phyloP scores from a whole-genome alignment of 345 rosid species.

The Trapa incisa region DNA sequence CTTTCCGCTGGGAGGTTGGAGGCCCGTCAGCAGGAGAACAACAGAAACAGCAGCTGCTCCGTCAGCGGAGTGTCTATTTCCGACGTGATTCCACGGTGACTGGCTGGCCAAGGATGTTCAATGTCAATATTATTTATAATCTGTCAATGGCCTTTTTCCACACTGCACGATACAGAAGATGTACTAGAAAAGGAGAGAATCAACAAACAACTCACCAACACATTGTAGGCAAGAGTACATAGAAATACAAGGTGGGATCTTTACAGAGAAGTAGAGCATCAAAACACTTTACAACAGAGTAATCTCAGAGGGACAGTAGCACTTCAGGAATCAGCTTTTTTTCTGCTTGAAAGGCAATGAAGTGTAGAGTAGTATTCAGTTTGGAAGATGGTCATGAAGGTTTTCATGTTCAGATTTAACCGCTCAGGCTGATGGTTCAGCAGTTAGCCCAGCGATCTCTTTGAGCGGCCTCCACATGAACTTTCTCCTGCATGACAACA shows the following conservation, averaged over 20 bases:
- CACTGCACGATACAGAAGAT: too few species aligned
- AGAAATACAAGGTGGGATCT: background rate
- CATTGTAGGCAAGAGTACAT: too few species aligned
- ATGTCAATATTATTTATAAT: too few species aligned
- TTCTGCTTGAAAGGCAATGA: background rate
- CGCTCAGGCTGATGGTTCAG: background rate
- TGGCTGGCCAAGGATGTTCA: too few species aligned
- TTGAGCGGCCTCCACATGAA: slow-evolving; percentile 76
- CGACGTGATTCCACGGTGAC: slow-evolving; percentile 12
- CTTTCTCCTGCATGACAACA: slow-evolving; percentile 47
- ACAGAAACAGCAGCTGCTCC: slow-evolving; percentile 6
- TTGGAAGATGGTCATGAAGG: background rate
- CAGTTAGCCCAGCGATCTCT: slow-evolving; percentile 53
- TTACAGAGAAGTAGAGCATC: background rate
- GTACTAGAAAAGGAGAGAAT: too few species aligned
- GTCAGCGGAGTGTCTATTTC: slow-evolving; percentile 11
- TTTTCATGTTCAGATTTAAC: too few species aligned
- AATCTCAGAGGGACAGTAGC: background rate
- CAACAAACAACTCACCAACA: too few species aligned
- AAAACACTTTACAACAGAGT: background rate
- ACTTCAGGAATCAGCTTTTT: background rate
- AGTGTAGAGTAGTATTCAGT: background rate
- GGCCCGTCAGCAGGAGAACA: background rate
- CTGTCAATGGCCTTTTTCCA: too few species aligned
- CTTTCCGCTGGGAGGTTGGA: slow-evolving; percentile 27